Percentiles rank a stretch among this genome's conserved stretches.
phyloP scores from a whole-genome alignment of 2,329 filamentous ascomycete species.

The Fulvia fulva region DNA sequence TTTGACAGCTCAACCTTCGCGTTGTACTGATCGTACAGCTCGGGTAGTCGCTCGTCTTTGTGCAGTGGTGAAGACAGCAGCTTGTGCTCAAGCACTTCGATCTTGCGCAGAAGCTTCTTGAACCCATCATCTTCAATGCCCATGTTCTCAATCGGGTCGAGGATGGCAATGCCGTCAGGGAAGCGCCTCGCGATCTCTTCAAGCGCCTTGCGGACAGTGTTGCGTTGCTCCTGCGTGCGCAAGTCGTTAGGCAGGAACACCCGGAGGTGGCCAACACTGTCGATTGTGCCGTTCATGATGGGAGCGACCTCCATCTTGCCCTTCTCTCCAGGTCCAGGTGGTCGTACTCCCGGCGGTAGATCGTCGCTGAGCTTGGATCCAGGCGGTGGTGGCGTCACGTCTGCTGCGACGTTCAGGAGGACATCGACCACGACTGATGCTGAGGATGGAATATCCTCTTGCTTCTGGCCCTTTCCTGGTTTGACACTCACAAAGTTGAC shows the following conservation, averaged over 20 bases:
- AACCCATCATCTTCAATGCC: conserved; percentile 86
- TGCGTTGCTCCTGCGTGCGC: conserved; percentile 63
- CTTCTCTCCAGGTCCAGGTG: conserved; percentile 59
- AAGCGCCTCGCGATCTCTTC: conserved; percentile 82
- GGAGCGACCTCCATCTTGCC: conserved; percentile 78
- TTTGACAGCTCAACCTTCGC: conserved; percentile 71
- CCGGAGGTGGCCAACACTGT: conserved; percentile 77
- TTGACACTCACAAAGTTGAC: conserved; percentile 64
- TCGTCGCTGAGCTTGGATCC: conserved; percentile 43
- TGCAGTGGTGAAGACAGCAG: conserved; percentile 87
- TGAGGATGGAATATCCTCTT: conserved; percentile 67
- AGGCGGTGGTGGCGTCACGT: conserved; percentile 45
- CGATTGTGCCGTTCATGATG: conserved; percentile 78
- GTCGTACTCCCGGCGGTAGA: conserved; percentile 59
- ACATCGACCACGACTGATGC: conserved; percentile 82
- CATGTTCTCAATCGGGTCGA: conserved; percentile 97
- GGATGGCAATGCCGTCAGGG: conserved; percentile 80
- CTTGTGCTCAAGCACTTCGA: conserved; percentile 90
- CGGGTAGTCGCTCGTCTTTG: conserved; percentile 76
- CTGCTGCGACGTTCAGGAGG: conserved; percentile 60
- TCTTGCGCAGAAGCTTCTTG: conserved; percentile 88
- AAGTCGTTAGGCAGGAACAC: conserved; percentile 79
- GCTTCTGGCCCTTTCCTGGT: conserved; percentile 59
- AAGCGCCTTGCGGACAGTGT: conserved; percentile 63
- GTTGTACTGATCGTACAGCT: conserved; percentile 82